phyloP scores from a whole-genome alignment of 768 basidiomycete genomes.

The Collybia sordida region DNA sequence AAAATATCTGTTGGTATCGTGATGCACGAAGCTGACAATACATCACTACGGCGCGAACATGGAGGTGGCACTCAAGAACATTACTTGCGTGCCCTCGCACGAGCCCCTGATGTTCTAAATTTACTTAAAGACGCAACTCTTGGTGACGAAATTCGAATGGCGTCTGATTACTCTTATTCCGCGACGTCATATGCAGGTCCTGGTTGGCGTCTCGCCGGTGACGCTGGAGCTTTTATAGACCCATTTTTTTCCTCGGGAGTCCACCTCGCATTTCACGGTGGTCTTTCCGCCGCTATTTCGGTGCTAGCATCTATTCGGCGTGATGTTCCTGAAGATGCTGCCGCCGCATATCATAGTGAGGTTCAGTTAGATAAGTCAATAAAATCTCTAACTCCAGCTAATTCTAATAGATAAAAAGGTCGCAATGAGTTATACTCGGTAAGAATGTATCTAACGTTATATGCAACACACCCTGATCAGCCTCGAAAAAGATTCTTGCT shows the following conservation, averaged over 20 bases:
- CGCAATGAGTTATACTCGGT: slow-evolving; percentile 34
- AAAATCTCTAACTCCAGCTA: no score
- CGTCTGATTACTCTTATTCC: slow-evolving; percentile 35
- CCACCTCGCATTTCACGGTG: slow-evolving; percentile 38
- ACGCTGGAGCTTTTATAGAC: slow-evolving; percentile 57
- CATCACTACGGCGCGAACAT: slow-evolving; percentile 23
- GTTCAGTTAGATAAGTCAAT: no score
- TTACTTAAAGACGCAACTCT: slow-evolving; percentile 25
- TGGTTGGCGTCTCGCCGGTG: slow-evolving; percentile 31
- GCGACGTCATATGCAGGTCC: slow-evolving; percentile 30
- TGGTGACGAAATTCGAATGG: slow-evolving; percentile 23
- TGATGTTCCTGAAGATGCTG: slow-evolving; percentile 26
- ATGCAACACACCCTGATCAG: background rate
- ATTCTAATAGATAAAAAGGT: slow-evolving; percentile 19
- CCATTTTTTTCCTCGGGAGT: slow-evolving; percentile 61
- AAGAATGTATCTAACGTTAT: background rate
- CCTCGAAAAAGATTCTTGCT: slow-evolving; percentile 36
- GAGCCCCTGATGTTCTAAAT: slow-evolving; percentile 20
- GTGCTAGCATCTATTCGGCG: slow-evolving; percentile 32
- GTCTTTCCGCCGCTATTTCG: slow-evolving; percentile 34
- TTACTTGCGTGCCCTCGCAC: slow-evolving; percentile 28
- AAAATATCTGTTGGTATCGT: slow-evolving; percentile 55
- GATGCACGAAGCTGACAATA: slow-evolving; percentile 36
- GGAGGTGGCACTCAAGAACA: slow-evolving; percentile 12
- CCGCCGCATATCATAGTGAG: slow-evolving; percentile 23